Conservation (phyloP, 2,329 filamentous ascomycete species). For the Coniochaeta prunicola region DNA sequence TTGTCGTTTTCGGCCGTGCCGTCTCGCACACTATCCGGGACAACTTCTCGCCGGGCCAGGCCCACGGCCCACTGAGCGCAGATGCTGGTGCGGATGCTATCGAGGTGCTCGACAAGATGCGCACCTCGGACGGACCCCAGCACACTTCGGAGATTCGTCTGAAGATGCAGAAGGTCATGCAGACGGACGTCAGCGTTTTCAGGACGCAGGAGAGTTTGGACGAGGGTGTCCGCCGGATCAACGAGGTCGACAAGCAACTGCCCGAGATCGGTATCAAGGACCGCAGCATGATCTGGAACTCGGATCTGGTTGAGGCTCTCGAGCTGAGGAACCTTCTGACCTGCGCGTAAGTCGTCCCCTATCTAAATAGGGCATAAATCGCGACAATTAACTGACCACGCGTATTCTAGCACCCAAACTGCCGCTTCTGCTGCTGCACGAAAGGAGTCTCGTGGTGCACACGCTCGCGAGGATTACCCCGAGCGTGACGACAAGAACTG, state of each 20-base stretch:
- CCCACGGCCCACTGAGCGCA: conserved; percentile 70
- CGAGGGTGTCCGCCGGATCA: conserved; percentile 85
- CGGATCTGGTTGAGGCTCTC: conserved; percentile 90
- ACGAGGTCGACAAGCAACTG: conserved; percentile 73
- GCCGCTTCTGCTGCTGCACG: conserved; percentile 84
- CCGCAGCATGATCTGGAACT: conserved; percentile 99
- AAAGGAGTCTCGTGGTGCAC: conserved; percentile 95
- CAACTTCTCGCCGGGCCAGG: conserved; percentile 77
- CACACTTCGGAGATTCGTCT: conserved; percentile 81
- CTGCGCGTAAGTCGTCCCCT: conserved; percentile 68
- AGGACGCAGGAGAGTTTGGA: conserved; percentile 89
- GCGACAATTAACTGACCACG: conserved; percentile 11
- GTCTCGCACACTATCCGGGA: conserved; percentile 96
- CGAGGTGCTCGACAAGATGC: conserved; percentile 74
- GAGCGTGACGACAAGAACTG: conserved; percentile 93
- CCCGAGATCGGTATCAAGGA: conserved; percentile 89
- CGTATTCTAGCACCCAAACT: conserved; percentile 74
- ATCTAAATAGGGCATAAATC: neutral
- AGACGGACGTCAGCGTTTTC: conserved; percentile 95
- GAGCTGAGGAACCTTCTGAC: conserved; percentile 93
- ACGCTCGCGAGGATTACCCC: conserved; percentile 93
- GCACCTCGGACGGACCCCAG: conserved; percentile 78
- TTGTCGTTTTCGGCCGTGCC: conserved; percentile 95
- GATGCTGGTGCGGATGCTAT: conserved; percentile 89
- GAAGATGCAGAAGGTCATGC: conserved; percentile 97